Percentiles rank a stretch among this genome's conserved stretches.
phyloP scores from a whole-genome alignment of 1,284 basidiomycete genomes.

The Tetrapyrgos nigripes region DNA sequence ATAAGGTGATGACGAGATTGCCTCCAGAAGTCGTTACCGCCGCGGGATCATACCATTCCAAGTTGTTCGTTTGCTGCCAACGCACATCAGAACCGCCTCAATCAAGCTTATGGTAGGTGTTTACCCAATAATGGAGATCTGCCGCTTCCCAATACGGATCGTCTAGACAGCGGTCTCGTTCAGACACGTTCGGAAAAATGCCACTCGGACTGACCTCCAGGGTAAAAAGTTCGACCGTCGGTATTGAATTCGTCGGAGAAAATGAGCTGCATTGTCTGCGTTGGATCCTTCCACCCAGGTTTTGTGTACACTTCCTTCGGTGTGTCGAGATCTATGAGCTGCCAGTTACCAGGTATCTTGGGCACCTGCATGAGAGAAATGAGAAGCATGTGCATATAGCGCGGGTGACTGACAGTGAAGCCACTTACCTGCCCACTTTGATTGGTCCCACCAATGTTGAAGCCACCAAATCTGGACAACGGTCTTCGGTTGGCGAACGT shows the following conservation, averaged over 20 bases:
- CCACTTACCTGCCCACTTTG: conserved; percentile 29
- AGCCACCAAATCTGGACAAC: conserved; percentile 48
- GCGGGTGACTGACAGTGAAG: background rate
- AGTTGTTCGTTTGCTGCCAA: conserved; percentile 40
- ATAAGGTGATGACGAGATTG: conserved; percentile 17
- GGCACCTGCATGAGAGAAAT: conserved; percentile 33
- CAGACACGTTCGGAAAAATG: too few species aligned
- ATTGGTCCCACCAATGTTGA: conserved; percentile 71
- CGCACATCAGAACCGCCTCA: too few species aligned
- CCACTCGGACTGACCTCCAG: too few species aligned
- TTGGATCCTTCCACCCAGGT: conserved; percentile 46
- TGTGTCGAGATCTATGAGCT: conserved; percentile 59
- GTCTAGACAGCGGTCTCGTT: too few species aligned
- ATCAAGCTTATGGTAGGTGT: background rate
- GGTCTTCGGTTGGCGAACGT: conserved; percentile 45
- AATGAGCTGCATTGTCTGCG: conserved; percentile 30
- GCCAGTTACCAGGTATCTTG: conserved; percentile 44
- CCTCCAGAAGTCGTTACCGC: conserved; percentile 17
- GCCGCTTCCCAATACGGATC: conserved; percentile 39
- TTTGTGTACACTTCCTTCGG: conserved; percentile 49
- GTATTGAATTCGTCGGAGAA: conserved; percentile 73
- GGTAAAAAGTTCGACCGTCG: conserved; percentile 62
- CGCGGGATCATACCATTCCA: conserved; percentile 45
- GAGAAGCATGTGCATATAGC: conserved; percentile 3
- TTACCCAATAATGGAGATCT: conserved; percentile 56